Evolutionary conservation across 257 asterid genomes (phyloP).

Genomic region (Prunella vulgaris): DNA sequence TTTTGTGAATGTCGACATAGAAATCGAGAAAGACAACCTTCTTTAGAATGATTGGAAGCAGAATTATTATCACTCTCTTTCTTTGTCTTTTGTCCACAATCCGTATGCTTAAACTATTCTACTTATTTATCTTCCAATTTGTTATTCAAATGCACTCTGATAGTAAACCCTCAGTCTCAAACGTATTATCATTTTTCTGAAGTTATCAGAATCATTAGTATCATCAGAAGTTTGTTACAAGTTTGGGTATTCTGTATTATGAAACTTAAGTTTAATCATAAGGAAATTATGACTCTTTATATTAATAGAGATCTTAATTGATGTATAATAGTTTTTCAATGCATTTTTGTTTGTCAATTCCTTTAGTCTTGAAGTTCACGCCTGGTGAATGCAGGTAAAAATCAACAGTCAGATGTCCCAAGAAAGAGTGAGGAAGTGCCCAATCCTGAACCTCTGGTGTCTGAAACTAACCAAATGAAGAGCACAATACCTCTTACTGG

Average conservation of each 20-base stretch:
- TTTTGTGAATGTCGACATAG: background rate
- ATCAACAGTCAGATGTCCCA: conserved; percentile 25
- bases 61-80: background rate
- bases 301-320: background rate
- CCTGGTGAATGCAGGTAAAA: conserved; percentile 30
- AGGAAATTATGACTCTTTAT: background rate
- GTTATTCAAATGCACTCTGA: background rate
- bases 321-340: background rate
- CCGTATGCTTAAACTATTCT: background rate
- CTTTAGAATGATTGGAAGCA: background rate
- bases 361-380: conserved; percentile 3
- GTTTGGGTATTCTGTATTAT: background rate
- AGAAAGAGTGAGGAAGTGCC: conserved; percentile 14
- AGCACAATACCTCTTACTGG: conserved; percentile 15
- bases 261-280: background rate
- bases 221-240: background rate
- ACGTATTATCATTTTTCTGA: background rate
- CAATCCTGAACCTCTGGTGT: conserved; percentile 20
- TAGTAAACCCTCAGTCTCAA: background rate
- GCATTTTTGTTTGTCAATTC: background rate
- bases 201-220: background rate
- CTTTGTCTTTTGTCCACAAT: background rate
- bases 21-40: background rate
- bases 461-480: conserved; percentile 24
- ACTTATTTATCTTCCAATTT: background rate